A percentile compares a stretch with the other conserved stretches of the same genome.
phyloP scores from a whole-genome alignment of 345 rosid genomes.

The Eucalyptus melliodora region DNA sequence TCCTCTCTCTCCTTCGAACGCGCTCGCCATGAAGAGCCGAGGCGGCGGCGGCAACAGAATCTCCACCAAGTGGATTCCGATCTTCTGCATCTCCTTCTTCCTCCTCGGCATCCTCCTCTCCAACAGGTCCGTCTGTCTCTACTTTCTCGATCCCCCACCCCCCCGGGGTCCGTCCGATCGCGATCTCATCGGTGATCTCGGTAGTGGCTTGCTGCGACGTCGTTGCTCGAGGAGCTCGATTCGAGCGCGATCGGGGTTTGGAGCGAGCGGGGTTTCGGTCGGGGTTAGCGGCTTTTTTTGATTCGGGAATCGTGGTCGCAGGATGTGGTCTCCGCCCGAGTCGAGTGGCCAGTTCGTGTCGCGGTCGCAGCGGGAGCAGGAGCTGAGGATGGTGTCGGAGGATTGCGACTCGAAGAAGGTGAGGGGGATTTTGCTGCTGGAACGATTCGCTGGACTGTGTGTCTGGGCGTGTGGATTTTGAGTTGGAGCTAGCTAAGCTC shows the following conservation, averaged over 20 bases:
- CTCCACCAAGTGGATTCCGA: conserved; percentile 67
- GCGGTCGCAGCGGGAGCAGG: conserved; percentile 42
- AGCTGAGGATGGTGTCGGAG: conserved; percentile 41
- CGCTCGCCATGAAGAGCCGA: conserved; percentile 46
- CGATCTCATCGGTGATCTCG: background rate
- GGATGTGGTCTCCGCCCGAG: conserved; percentile 45
- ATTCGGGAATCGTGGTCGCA: background rate
- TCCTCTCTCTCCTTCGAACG: background rate
- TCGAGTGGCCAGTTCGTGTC: conserved; percentile 40
- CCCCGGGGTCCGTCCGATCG: background rate
- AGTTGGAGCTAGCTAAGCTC: background rate
- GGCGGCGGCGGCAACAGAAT: conserved; percentile 12
- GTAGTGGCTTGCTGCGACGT: background rate
- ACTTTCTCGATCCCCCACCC: background rate
- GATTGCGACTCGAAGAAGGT: conserved; percentile 53
- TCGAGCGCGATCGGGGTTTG: background rate
- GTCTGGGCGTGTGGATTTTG: background rate
- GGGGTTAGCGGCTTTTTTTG: background rate
- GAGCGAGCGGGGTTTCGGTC: background rate
- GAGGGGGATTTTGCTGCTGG: background rate
- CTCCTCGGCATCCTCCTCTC: conserved; percentile 66
- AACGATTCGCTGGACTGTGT: background rate
- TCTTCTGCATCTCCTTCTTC: conserved; percentile 62
- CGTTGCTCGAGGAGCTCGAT: background rate
- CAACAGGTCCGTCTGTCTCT: conserved; percentile 27